These are phyloP conservation scores for Dictyostelium brefeldianum DNA, from an alignment of 78 protist species.

Conservation along the genomic window DNA sequence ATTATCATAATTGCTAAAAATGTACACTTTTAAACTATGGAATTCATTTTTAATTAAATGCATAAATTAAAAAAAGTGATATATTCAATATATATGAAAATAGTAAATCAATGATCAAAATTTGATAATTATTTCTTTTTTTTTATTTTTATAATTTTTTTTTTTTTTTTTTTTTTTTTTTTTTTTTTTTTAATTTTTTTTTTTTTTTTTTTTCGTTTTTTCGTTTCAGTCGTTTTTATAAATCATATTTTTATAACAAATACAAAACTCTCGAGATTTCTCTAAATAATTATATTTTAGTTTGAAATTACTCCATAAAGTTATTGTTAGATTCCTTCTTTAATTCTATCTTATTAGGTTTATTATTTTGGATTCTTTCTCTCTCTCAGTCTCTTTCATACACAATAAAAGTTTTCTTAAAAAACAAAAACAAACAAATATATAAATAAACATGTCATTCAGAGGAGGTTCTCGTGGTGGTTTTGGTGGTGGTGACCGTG, in stretches of 20 bases:
- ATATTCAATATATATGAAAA: too few relatives aligned
- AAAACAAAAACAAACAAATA: not conserved
- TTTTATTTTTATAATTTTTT: too few relatives aligned
- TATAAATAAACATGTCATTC: not conserved
- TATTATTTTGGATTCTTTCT: too few relatives aligned
- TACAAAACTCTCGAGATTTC: slow-evolving; percentile 16
- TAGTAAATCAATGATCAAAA: too few relatives aligned
- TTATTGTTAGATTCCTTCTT: slow-evolving; percentile 39
- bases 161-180: not conserved
- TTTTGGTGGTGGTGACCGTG: slow-evolving; percentile 21
- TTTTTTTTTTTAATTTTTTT: slow-evolving; percentile 20
- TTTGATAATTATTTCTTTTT: too few relatives aligned
- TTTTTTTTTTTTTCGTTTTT: slow-evolving; percentile 15
- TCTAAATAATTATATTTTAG: slow-evolving; percentile 13
- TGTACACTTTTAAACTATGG: too few relatives aligned
- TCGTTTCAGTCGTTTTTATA: slow-evolving; percentile 1
- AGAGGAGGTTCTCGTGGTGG: slow-evolving; percentile 32
- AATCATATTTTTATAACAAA: not conserved
- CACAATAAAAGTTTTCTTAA: not conserved
- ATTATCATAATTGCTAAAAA: too few relatives aligned
- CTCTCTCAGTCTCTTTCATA: not conserved
- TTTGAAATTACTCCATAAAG: not conserved
- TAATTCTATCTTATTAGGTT: not conserved
- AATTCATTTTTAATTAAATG: too few relatives aligned
- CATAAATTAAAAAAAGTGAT: too few relatives aligned